A percentile compares a stretch with the other conserved stretches of the same genome.
phyloP scores from a whole-genome alignment of 106 monocot genomes.

The Allium sativum region DNA sequence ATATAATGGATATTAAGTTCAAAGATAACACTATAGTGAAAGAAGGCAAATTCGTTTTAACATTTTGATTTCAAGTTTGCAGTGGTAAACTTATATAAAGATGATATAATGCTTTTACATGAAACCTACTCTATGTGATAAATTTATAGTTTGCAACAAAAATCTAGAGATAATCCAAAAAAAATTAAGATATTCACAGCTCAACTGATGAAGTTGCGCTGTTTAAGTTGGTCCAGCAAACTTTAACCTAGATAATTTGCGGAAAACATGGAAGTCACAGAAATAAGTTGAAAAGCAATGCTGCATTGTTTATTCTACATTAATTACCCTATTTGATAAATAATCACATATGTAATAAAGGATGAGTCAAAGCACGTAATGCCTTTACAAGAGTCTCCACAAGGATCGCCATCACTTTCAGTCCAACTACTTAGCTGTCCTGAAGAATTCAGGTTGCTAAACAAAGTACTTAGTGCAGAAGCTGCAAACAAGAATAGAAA shows the following conservation, averaged over 20 bases:
- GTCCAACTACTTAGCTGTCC: conserved; percentile 50
- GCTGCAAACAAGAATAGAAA: conserved; percentile 19
- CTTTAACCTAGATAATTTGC: conserved; percentile 44
- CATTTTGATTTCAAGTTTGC: too few relatives aligned
- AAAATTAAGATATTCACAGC: conserved; percentile 28
- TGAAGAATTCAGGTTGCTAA: conserved; percentile 44
- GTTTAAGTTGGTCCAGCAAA: conserved; percentile 33
- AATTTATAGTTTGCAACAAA: background rate
- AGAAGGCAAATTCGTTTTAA: too few relatives aligned
- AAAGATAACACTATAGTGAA: background rate
- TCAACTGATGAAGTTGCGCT: conserved; percentile 44
- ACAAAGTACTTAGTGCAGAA: conserved; percentile 42
- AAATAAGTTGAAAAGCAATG: background rate
- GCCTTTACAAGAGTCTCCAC: conserved; percentile 55
- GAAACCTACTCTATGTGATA: too few relatives aligned
- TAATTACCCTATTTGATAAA: too few relatives aligned
- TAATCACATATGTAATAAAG: conserved; percentile 41
- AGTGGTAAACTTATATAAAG: too few relatives aligned
- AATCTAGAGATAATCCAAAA: background rate
- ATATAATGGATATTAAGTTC: background rate
- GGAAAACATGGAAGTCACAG: conserved; percentile 5
- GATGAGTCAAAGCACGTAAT: conserved; percentile 47
- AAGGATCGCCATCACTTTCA: conserved; percentile 48
- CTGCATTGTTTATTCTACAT: too few relatives aligned
- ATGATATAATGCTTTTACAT: too few relatives aligned